Base-by-base conservation (phyloP, 371 early-diverging fungal genomes). In the Mortierella sp. region DNA sequence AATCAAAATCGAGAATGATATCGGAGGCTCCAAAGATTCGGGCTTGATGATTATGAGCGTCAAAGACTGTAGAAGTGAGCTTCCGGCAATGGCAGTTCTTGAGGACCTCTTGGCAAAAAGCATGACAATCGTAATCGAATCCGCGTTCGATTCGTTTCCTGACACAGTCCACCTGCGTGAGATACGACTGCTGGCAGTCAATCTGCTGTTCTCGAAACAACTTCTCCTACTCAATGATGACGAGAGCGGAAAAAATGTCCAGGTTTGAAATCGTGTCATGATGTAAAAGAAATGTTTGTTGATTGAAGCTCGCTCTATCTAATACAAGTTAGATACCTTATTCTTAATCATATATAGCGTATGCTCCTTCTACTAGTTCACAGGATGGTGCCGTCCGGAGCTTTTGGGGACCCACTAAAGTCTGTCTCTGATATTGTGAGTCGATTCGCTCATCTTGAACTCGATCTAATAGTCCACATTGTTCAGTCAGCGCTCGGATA, bases 201-300 rank as follows among this genome's bases (percentile, higher is more conserved):
- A 58, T 12, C 80, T 80, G 5, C 40, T 80, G 12, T 55, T 57
- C 30, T 75, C 80, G 4, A 58, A 75, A 18, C 62, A 71, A 14
- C 22, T 80, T 1, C 26, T 59, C 20, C 22, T 64, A 1, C 28
- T 80, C 18, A 70, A 52, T n/a, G 62, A 68, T 0, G 80, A 80
- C 51, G 68, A 55, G n/a, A 75, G 72, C 28, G 80, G 80, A 2
- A 60, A 20, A 20, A 62, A 57, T n/a, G 64, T 75, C 16, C 80
- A 80, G 69, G 80, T 68, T 43, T 4, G 67, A 11, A 55, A 55
- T 30, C 28, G 28, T 28, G 28, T 55, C 51, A 51, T 18, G 18
- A 4, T 16, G 22, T n/a, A 8, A n/a, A 51, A 18, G n/a, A 9
- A 8, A 4, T 51, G 5, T 51, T 51, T 51, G 51, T 18, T 9